Conservation (phyloP, 495 filamentous ascomycete genomes). For the Xylaria intraflava region DNA sequence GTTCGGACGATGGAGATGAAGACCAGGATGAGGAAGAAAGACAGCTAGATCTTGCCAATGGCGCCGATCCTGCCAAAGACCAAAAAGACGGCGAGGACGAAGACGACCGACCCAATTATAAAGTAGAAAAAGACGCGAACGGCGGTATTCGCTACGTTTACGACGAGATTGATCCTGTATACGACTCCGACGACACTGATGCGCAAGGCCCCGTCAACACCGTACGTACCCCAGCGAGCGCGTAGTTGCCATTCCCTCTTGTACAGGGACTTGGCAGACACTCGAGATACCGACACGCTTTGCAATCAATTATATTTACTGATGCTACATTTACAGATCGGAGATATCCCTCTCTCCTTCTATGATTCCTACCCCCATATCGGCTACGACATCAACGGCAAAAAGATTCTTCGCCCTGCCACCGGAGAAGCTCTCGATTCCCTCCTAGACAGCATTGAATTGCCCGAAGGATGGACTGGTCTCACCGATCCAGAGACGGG, state of each 20-base stretch:
- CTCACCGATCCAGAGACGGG: slow-evolving; percentile 89
- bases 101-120: slow-evolving; percentile 48
- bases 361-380: slow-evolving; percentile 98
- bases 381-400: slow-evolving; percentile 97
- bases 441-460: slow-evolving; percentile 88
- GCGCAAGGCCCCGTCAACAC: slow-evolving; percentile 74
- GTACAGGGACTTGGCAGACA: neutral
- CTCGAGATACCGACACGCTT: neutral
- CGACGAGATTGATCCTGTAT: slow-evolving; percentile 86
- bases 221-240: neutral
- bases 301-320: neutral
- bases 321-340: slow-evolving; percentile 45
- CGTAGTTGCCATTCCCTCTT: neutral
- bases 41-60: slow-evolving; percentile 23
- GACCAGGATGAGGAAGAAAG: slow-evolving; percentile 38
- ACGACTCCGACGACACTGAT: slow-evolving; percentile 92
- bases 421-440: slow-evolving; percentile 92
- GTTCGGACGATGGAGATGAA: slow-evolving; percentile 16
- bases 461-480: slow-evolving; percentile 98
- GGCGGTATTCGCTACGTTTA: slow-evolving; percentile 52
- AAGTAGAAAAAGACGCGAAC: slow-evolving; percentile 50
- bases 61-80: neutral
- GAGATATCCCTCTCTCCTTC: slow-evolving; percentile 86
- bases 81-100: slow-evolving; percentile 35
- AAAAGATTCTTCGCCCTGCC: slow-evolving; percentile 92